Base-by-base conservation (phyloP, 1,139 yeast species). In the Suhomyces wounanorum region DNA sequence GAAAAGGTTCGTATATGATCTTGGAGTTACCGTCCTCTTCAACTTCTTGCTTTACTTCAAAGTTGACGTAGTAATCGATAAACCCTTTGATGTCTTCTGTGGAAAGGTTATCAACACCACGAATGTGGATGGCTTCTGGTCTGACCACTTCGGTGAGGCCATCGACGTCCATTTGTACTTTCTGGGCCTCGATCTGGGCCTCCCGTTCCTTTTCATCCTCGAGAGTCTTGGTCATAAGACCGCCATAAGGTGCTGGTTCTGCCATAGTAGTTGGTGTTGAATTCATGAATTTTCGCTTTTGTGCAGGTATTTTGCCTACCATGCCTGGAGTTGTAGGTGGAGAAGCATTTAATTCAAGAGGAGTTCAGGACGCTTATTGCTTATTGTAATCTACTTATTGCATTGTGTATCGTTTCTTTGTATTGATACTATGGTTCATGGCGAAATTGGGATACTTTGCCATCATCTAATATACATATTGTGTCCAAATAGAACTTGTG, bases 61-160 rank as follows among this genome's bases (percentile, higher is more conserved):
- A 73, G 57, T 81, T 81, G 45, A 83, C 61, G 59, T 81, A 78
- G 50, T 70, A 67, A 49, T 81, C 81, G 16, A 85, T 66, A 60
- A 77, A 87, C 16, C 75, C 67, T 60, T 83, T 82, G 54, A 87
- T 81, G 51, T 85, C 87, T 43, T 79, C 76, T 2, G 90, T 85
- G 40, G 87, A 80, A 54, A 87, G 70, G 47, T 78, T 82, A 56
- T 87, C 90, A 1, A 87, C 94, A 17, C 95, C 95, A 46, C 70
- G 64, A 3, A 87, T 55, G 50, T 70, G 74, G 25, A 87, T 56
- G 0, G 87, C 80, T 45, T 81, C 83, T 9, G 82, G 80, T 46
- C 83, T 65, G 17, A 70, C 60, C 4, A 56, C 55, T 36, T 65
- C 67, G 8, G 67, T 55, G 42, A 56, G 54, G n/a, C 73, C 72